phyloP scores from a whole-genome alignment of 495 filamentous ascomycete genomes.

The Aspergillus sparsus region DNA sequence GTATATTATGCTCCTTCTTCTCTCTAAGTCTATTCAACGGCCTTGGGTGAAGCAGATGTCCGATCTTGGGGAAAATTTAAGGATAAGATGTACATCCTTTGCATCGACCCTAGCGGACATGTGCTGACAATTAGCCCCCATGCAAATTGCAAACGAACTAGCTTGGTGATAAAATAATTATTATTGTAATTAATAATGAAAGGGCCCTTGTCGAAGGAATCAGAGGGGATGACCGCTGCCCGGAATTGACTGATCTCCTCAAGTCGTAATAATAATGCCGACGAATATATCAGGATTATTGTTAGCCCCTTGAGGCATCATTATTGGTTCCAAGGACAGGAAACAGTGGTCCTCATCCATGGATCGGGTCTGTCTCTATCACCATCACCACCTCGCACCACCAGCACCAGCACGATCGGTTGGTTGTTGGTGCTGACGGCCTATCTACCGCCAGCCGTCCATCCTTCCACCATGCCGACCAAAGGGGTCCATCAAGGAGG shows the following conservation, averaged over 20 bases:
- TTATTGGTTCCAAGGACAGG: conserved; percentile 26
- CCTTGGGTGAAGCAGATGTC: no score
- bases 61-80: not conserved
- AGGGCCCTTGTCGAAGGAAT: conserved; percentile 3
- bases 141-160: not conserved
- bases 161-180: not conserved
- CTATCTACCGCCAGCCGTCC: conserved; percentile 19
- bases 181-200: not conserved
- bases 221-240: not conserved
- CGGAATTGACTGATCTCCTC: conserved; percentile 1
- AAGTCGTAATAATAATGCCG: conserved; percentile 5
- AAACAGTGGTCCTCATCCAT: conserved; percentile 29
- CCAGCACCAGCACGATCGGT: conserved; percentile 22
- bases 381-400: conserved; percentile 16
- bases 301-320: conserved; percentile 17
- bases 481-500: not conserved
- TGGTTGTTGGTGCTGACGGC: conserved; percentile 24
- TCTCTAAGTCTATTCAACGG: not conserved
- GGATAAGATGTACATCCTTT: not conserved
- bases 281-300: conserved; percentile 12
- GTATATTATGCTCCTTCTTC: not conserved
- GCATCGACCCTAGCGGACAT: not conserved
- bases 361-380: conserved; percentile 24
- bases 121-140: not conserved
- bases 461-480: not conserved